phyloP scores from a whole-genome alignment of 129 eudicot species.

The Gnaphalium uliginosum region DNA sequence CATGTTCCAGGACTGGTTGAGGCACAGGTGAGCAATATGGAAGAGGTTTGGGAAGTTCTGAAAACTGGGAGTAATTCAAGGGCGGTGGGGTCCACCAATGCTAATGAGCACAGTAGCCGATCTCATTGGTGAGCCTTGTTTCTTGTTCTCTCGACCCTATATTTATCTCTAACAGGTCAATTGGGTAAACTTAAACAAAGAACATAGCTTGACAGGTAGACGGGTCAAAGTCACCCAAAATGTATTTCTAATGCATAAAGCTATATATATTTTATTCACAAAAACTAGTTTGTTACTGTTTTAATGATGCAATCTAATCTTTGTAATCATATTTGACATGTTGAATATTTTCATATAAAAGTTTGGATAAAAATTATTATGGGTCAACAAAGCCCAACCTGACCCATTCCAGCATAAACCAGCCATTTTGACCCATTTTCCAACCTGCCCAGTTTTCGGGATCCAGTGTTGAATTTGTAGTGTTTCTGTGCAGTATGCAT shows the following conservation, averaged over 20 bases:
- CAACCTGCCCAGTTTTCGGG: not conserved
- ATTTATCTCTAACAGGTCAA: constrained; percentile 1
- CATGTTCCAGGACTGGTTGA: constrained; percentile 93
- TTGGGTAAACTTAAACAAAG: not conserved
- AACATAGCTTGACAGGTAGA: not conserved
- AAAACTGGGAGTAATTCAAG: constrained; percentile 81
- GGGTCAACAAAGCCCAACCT: not conserved
- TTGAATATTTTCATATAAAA: not conserved
- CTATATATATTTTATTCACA: not conserved
- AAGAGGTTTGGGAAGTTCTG: constrained; percentile 92
- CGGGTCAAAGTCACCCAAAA: not conserved
- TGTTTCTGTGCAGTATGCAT: constrained; percentile 70
- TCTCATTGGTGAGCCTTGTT: constrained; percentile 75
- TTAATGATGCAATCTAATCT: not conserved
- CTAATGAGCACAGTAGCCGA: constrained; percentile 95
- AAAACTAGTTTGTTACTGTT: no score
- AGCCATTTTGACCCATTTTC: not conserved
- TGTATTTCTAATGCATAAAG: not conserved
- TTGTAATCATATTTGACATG: not conserved
- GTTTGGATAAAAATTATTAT: not conserved
- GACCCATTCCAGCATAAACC: not conserved
- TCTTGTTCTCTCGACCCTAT: not conserved
- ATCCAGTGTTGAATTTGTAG: not conserved
- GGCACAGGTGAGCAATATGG: constrained; percentile 74
- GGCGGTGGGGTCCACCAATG: constrained; percentile 88